phyloP scores from a whole-genome alignment of 768 basidiomycete species.

The Kwoniella mangroviensis region DNA sequence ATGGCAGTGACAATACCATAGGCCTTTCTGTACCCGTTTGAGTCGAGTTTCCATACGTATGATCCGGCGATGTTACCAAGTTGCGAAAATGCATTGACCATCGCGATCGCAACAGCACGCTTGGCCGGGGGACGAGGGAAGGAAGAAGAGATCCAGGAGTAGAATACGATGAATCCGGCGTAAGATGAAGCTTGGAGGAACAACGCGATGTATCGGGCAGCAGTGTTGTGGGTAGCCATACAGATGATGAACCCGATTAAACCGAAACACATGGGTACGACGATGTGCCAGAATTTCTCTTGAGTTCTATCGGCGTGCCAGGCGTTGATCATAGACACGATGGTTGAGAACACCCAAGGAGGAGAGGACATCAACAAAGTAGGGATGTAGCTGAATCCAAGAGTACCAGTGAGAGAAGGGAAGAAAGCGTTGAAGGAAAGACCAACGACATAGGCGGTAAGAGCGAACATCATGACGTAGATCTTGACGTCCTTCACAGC shows the following conservation, averaged over 20 bases:
- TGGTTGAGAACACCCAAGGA: conserved; percentile 61
- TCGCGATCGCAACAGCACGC: conserved; percentile 80
- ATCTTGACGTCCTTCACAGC: conserved; percentile 80
- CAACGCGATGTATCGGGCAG: conserved; percentile 52
- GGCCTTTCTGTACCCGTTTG: conserved; percentile 59
- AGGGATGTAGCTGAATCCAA: conserved; percentile 65
- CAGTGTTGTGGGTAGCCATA: conserved; percentile 57
- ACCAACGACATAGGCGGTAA: conserved; percentile 67
- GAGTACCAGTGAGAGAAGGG: conserved; percentile 67
- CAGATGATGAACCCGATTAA: conserved; percentile 62
- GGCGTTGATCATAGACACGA: conserved; percentile 63
- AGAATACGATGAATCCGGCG: conserved; percentile 54
- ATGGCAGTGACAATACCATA: conserved; percentile 74
- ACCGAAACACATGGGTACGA: conserved; percentile 62
- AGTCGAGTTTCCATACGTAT: conserved; percentile 61
- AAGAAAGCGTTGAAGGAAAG: conserved; percentile 74
- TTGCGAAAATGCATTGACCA: conserved; percentile 79
- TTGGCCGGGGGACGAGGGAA: conserved; percentile 83
- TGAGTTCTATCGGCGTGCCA: conserved; percentile 70
- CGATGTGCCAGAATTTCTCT: conserved; percentile 75
- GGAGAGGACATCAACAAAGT: conserved; percentile 78
- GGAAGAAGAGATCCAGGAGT: conserved; percentile 64
- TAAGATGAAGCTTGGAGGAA: conserved; percentile 67
- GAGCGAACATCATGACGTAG: conserved; percentile 70
- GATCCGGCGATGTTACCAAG: conserved; percentile 84